phyloP scores from a whole-genome alignment of 148 eudicot genomes.

The Hydrangea macrophylla region DNA sequence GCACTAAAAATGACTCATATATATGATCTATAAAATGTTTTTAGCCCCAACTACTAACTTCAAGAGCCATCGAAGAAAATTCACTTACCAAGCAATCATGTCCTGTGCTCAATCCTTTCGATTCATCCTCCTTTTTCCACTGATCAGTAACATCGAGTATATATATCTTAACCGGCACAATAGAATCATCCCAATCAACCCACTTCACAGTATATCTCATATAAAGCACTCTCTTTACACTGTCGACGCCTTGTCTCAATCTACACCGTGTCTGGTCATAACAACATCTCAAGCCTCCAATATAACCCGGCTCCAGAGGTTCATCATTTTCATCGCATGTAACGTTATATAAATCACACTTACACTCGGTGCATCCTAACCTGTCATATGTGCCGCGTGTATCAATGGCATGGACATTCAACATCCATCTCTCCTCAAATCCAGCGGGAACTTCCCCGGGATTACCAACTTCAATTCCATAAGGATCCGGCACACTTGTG shows the following conservation, averaged over 20 bases:
- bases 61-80: not conserved
- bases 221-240: conserved; percentile 48
- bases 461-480: conserved; percentile 78
- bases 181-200: conserved; percentile 58
- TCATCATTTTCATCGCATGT: conserved; percentile 42
- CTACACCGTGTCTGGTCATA: conserved; percentile 64
- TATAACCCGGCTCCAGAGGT: conserved; percentile 42
- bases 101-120: conserved; percentile 15
- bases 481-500: conserved; percentile 75
- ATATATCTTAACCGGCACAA: conserved; percentile 69
- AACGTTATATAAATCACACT: conserved; percentile 77
- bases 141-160: conserved; percentile 76
- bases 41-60: not conserved
- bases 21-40: not conserved
- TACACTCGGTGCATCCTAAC: conserved; percentile 85
- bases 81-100: conserved; percentile 60
- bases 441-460: conserved; percentile 63
- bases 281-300: conserved; percentile 82
- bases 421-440: conserved; percentile 76
- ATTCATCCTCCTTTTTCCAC: conserved; percentile 36
- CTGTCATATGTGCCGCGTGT: conserved; percentile 68
- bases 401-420: conserved; percentile 91
- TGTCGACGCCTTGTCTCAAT: conserved; percentile 44
- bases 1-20: no score
- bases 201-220: conserved; percentile 62